These are phyloP conservation scores for Sequoia sempervirens DNA, from an alignment of 75 land plant genomes.

Conservation along the genomic window DNA sequence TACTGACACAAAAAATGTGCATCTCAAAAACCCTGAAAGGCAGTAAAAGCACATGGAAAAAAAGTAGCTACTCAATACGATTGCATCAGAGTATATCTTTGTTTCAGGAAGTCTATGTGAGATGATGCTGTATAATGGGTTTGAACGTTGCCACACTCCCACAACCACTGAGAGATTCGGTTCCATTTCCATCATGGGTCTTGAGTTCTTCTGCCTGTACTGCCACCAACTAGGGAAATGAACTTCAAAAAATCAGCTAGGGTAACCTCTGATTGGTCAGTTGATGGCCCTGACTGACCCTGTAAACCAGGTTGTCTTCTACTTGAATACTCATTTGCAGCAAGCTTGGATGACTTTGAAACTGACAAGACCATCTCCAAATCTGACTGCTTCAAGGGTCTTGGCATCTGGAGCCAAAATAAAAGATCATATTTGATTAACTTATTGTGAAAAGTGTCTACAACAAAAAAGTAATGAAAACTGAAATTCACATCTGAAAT, in stretches of 20 bases:
- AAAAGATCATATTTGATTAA: neutral
- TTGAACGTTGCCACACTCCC: neutral
- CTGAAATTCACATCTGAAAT: neutral
- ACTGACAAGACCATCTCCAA: conserved; percentile 21
- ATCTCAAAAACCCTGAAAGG: neutral
- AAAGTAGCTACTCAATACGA: neutral
- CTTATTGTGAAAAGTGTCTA: neutral
- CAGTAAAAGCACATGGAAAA: neutral
- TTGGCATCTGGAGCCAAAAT: conserved; percentile 14
- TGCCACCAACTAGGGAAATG: conserved; percentile 7
- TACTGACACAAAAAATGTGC: neutral
- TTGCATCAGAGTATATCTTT: neutral
- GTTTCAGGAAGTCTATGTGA: neutral
- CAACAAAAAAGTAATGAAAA: neutral
- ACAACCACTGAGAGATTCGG: neutral
- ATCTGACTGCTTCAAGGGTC: conserved; percentile 30
- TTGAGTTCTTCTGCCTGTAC: conserved; percentile 1
- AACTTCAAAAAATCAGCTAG: conserved; percentile 7
- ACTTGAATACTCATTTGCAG: conserved; percentile 22
- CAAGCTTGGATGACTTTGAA: conserved; percentile 24
- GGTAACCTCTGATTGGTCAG: conserved; percentile 1
- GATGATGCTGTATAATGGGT: neutral
- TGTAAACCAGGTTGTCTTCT: conserved; percentile 1
- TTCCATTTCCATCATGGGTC: neutral
- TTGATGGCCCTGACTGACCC: neutral